Percentiles rank a stretch among this genome's conserved stretches.
These are phyloP conservation scores for Kodamaea hsintzibuensis DNA, from an alignment of 805 yeast species.

Conservation along the genomic window DNA sequence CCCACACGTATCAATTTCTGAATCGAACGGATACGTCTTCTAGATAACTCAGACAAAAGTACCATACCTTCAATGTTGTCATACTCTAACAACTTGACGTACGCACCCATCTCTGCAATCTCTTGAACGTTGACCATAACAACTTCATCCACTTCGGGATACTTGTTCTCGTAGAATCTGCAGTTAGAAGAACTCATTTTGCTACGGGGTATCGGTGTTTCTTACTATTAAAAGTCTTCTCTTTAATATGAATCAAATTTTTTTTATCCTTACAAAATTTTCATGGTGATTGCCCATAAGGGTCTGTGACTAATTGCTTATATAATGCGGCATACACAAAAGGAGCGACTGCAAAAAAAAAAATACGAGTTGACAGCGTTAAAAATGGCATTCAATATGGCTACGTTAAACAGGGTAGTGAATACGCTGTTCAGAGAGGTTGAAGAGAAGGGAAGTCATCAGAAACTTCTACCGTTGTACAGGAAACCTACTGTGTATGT, in stretches of 20 bases:
- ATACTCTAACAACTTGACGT: constrained; percentile 91
- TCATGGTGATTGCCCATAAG: neutral
- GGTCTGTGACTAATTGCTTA: neutral
- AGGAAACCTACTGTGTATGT: neutral
- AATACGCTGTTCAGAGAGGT: neutral
- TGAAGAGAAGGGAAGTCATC: neutral
- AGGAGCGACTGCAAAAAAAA: neutral
- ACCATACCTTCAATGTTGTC: constrained; percentile 99
- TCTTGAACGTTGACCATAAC: constrained; percentile 98
- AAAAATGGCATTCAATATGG: neutral
- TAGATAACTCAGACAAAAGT: constrained; percentile 87
- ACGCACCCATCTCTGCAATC: constrained; percentile 99
- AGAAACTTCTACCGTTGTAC: neutral
- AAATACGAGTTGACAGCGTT: neutral
- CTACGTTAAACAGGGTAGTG: constrained; percentile 1
- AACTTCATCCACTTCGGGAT: constrained; percentile 98
- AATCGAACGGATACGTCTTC: constrained; percentile 98
- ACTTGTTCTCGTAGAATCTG: constrained; percentile 96
- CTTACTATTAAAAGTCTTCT: neutral
- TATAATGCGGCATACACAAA: neutral
- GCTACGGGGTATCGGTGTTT: constrained; percentile 4
- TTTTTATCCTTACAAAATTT: constrained; percentile 3
- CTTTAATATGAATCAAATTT: neutral
- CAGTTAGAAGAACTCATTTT: constrained; percentile 84
- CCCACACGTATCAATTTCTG: constrained; percentile 98